These are phyloP conservation scores for Ceratocystis smalleyi DNA, from an alignment of 2,329 filamentous ascomycete species.

Conservation along the genomic window DNA sequence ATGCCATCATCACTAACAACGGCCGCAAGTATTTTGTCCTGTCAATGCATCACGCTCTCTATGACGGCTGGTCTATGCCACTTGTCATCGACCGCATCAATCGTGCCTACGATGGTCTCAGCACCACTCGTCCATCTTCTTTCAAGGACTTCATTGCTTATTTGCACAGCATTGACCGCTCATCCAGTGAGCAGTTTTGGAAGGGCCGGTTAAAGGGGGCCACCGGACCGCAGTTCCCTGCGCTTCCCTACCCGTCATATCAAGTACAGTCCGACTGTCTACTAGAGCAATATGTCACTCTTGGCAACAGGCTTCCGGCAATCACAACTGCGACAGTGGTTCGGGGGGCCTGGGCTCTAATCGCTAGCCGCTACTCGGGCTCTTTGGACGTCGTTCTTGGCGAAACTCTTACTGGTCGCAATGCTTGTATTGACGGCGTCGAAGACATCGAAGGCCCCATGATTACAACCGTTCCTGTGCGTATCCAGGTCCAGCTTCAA, in stretches of 20 bases:
- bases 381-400: slow-evolving; percentile 41
- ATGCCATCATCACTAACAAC: slow-evolving; percentile 27
- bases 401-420: slow-evolving; percentile 43
- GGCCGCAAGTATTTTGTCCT: slow-evolving; percentile 32
- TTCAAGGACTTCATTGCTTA: slow-evolving; percentile 38
- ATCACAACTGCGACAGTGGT: slow-evolving; percentile 41
- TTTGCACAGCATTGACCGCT: slow-evolving; percentile 27
- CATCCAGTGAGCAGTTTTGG: slow-evolving; percentile 33
- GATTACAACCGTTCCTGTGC: slow-evolving; percentile 44
- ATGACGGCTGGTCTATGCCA: slow-evolving; percentile 42
- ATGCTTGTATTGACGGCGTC: slow-evolving; percentile 31
- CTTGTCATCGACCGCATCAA: slow-evolving; percentile 35
- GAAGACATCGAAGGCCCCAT: slow-evolving; percentile 45
- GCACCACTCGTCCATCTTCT: slow-evolving; percentile 17
- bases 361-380: slow-evolving; percentile 37
- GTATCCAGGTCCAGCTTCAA: slow-evolving; percentile 31
- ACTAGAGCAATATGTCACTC: slow-evolving; percentile 36
- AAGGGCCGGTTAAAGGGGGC: slow-evolving; percentile 31
- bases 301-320: slow-evolving; percentile 20
- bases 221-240: slow-evolving; percentile 32
- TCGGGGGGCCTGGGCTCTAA: slow-evolving; percentile 42
- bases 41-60: slow-evolving; percentile 40
- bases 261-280: slow-evolving; percentile 37
- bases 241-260: slow-evolving; percentile 32
- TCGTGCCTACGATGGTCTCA: slow-evolving; percentile 26